Evolutionary conservation across 768 basidiomycete genomes (phyloP), one percentile per base, ranked within the genome.

Genomic region (Tylopilus sp.): DNA sequence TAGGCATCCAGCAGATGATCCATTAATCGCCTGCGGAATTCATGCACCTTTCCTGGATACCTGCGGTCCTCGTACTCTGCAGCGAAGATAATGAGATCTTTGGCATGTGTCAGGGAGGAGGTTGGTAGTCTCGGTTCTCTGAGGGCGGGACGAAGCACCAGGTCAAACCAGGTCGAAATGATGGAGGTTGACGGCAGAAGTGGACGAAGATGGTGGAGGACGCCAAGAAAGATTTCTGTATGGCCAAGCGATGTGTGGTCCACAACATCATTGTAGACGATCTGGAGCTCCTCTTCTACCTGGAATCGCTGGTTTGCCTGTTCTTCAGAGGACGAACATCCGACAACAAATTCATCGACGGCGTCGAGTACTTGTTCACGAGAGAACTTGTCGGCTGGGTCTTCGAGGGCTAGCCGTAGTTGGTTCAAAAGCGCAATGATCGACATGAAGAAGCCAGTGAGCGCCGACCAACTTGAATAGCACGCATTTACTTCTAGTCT

Each of bases 151-250:
- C 90, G 84, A 3, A 92, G 75, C 25, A 88, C 76, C 30, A 87
- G 77, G 65, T 92, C 89, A 67, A 89, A 92, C 91, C 91, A 92
- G 25, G 76, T 77, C 2, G 84, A 84, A 52, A 90, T 85, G 50
- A 91, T 74, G 24, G 86, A 87, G 7, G 76, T 76, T 9, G 86
- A 72, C 3, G 86, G 74, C 8, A 90, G 72, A 26, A 87, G 74
- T 13, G 84, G 78, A 11, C 74, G 73, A 25, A 92, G 76, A 59
- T 82, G 82, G 56, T 79, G 77, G 7, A 92, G 75, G 17, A 88
- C 77, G 24, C 79, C 76, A 12, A 92, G 76, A 59, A 92, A 84
- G 14, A 82, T 68, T 61, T 89, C 86, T 4, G 76, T 78, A 60
- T 89, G 87, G 22, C 73, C 73, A 34, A 81, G 70, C 24, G 79